A percentile compares a stretch with the other conserved stretches of the same genome.
Evolutionary conservation across 139 green algal species (phyloP).

Genomic region (Auxenochlorella protothecoides): DNA sequence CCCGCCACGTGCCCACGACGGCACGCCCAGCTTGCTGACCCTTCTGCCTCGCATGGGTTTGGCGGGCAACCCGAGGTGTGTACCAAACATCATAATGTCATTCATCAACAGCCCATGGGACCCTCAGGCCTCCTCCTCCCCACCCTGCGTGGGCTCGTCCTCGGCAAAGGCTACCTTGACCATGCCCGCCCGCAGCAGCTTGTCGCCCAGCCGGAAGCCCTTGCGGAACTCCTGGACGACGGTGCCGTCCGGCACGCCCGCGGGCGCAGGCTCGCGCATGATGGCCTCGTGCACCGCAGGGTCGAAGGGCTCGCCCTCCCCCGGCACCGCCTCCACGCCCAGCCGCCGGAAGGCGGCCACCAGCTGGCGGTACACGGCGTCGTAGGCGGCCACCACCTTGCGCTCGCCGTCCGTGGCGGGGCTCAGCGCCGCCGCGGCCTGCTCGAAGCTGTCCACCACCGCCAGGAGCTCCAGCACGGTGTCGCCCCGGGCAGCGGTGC

Average conservation of each 20-base stretch:
- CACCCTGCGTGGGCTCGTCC: background rate
- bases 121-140: background rate
- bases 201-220: slow-evolving; percentile 78
- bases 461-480: slow-evolving; percentile 74
- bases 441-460: slow-evolving; percentile 91
- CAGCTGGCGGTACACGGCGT: slow-evolving; percentile 91
- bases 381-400: slow-evolving; percentile 85
- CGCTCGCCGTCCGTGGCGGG: slow-evolving; percentile 79
- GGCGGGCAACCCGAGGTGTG: too few species aligned
- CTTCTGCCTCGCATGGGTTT: too few species aligned
- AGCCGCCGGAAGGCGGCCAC: slow-evolving; percentile 78
- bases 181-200: slow-evolving; percentile 90
- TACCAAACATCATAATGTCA: too few species aligned
- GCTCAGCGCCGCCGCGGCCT: slow-evolving; percentile 72
- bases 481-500: slow-evolving; percentile 46
- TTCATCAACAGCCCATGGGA: too few species aligned
- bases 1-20: background rate
- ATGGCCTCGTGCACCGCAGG: slow-evolving; percentile 93
- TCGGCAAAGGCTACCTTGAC: slow-evolving; percentile 73
- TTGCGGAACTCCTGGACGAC: slow-evolving; percentile 89
- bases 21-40: background rate
- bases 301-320: slow-evolving; percentile 81
- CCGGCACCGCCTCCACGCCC: slow-evolving; percentile 74
- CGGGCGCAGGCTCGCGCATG: slow-evolving; percentile 67
- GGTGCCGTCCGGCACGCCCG: slow-evolving; percentile 63